Conservation (phyloP, 148 eudicot species). For the Drosera capensis region DNA sequence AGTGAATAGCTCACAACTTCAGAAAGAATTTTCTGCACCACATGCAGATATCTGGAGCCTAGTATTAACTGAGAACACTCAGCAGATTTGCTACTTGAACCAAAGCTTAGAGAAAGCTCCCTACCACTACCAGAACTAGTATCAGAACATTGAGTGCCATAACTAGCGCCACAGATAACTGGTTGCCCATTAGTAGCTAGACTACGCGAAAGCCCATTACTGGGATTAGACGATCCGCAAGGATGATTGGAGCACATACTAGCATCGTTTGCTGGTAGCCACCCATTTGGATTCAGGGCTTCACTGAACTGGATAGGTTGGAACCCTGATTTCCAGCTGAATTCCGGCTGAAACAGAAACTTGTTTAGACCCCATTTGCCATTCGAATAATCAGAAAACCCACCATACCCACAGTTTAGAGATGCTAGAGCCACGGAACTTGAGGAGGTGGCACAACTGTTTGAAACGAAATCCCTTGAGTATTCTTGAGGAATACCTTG, state of each 20-base stretch:
- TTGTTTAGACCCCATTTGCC: conserved; percentile 28
- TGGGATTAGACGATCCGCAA: conserved; percentile 16
- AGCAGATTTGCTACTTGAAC: conserved; percentile 17
- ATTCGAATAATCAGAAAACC: conserved; percentile 14
- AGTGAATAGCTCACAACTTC: conserved; percentile 48
- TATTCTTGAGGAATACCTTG: conserved; percentile 15
- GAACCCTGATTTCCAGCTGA: conserved; percentile 19
- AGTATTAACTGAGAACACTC: conserved; percentile 24
- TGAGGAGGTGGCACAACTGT: conserved; percentile 13
- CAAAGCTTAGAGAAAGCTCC: conserved; percentile 23
- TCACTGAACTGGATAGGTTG: conserved; percentile 16
- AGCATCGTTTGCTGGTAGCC: conserved; percentile 20
- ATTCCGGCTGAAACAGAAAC: conserved; percentile 18
- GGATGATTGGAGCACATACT: conserved; percentile 17
- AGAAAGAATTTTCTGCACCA: conserved; percentile 64
- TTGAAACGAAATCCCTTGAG: conserved; percentile 12
- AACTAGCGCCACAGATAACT: conserved; percentile 11
- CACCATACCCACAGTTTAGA: conserved; percentile 21
- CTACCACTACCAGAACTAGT: conserved; percentile 20
- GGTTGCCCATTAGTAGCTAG: conserved; percentile 38
- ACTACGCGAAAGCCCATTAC: conserved; percentile 47
- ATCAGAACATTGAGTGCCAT: conserved; percentile 5
- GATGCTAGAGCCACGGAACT: conserved; percentile 21
- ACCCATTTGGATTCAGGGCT: conserved; percentile 16
- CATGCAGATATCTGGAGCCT: conserved; percentile 41